Base-by-base conservation (phyloP, 768 basidiomycete species). In the Leucogyrophana mollusca region DNA sequence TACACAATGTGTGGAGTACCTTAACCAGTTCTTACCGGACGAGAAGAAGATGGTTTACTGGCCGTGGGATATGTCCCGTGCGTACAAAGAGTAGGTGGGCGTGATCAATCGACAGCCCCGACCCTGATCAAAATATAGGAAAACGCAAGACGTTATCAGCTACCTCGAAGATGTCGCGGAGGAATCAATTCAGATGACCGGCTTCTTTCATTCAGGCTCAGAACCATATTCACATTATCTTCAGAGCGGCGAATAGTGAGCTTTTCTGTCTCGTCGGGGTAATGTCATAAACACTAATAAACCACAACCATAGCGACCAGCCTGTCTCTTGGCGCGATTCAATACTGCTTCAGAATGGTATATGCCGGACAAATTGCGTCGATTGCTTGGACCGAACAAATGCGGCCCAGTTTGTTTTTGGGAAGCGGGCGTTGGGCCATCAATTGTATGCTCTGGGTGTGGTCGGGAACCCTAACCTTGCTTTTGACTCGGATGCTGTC, bases 331-430 rank as follows among this genome's bases (percentile, higher is more conserved):
- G 85, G 79, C 80, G 90, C 7, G 70, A 66, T 45, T 74, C 70
- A 2, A 90, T 96, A 52, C 76, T 81, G 2, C 68, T 99, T 9
- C 96, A 99, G 66, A 91, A 87, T 37, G 96, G 96, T 1, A 81
- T 98, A 21, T 90, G 90, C 49, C 79, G 96, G 13, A 93, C 85
- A 0, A 99, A 99, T 58, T 99, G 96, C 58, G 94, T 99, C 0
- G 95, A 99, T 58, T 99, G 95, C 58, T 71, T 99, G 11, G 94
- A 96, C 65, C 83, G 95, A 9, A 98, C 95, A 3, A 98, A 98
- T 56, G 92, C 93, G 3, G 93, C 92, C 0, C 94, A 97, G 58
- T 97, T 97, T 59, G 92, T 95, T 1, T 94, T 97, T 49, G 96
- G 93, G 2, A 95, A 96, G 64, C 84, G 90, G 17, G 96, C 90